These are phyloP conservation scores for Geum urbanum DNA, from an alignment of 306 rosid species.

Conservation along the genomic window DNA sequence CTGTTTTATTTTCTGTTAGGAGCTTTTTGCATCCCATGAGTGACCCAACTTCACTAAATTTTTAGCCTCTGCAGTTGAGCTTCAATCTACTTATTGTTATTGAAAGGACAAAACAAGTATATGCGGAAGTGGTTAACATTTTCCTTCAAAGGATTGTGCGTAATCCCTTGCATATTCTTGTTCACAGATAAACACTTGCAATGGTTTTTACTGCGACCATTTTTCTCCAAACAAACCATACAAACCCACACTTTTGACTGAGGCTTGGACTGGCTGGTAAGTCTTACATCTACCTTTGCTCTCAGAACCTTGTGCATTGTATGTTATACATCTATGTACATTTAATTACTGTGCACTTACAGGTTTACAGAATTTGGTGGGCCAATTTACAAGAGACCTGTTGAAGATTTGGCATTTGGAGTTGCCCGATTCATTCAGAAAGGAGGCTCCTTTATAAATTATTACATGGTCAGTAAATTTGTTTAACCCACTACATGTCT, in stretches of 20 bases:
- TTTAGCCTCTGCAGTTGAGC: conserved; percentile 1
- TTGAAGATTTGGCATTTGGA: conserved; percentile 43
- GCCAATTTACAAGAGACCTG: conserved; percentile 36
- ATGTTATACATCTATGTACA: not conserved
- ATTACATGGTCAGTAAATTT: conserved; percentile 41
- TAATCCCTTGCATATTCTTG: conserved; percentile 1
- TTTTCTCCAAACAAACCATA: conserved; percentile 69
- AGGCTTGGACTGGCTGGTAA: conserved; percentile 61
- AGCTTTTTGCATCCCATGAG: not conserved
- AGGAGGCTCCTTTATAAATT: conserved; percentile 47
- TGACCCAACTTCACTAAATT: not conserved
- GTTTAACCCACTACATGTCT: not conserved
- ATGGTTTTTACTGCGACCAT: conserved; percentile 80
- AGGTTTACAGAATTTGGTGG: conserved; percentile 49
- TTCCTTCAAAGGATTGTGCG: not conserved
- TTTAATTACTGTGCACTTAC: not conserved
- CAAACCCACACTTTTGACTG: conserved; percentile 69
- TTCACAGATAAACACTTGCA: conserved; percentile 78
- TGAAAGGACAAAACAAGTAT: not conserved
- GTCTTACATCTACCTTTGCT: not conserved
- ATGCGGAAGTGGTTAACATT: not conserved
- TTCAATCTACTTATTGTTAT: not conserved
- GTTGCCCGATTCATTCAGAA: conserved; percentile 41
- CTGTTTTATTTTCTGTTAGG: conserved; percentile 4
- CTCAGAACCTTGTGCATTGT: not conserved